Evolutionary conservation across 768 basidiomycete species (phyloP).

Genomic region (Russula lepida): DNA sequence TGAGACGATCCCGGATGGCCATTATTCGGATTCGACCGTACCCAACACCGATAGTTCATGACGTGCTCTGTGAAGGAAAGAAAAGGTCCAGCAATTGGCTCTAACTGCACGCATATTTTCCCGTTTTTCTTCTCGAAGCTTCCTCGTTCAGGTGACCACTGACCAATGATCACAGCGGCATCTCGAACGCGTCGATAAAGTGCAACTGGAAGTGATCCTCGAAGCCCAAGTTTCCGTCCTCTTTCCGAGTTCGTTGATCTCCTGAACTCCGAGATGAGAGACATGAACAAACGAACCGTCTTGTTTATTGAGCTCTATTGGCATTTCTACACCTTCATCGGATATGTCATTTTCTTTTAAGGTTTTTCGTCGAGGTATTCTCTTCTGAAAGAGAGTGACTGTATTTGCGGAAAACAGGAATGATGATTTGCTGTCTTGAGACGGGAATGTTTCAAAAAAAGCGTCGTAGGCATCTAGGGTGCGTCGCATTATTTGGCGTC

Average conservation of each 20-base stretch:
- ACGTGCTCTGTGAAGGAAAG: slow-evolving; percentile 36
- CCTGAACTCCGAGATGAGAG: slow-evolving; percentile 40
- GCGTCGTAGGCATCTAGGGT: too few relatives aligned
- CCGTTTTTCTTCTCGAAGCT: slow-evolving; percentile 77
- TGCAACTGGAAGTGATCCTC: slow-evolving; percentile 76
- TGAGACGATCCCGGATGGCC: slow-evolving; percentile 75
- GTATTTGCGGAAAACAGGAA: slow-evolving; percentile 73
- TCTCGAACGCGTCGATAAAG: slow-evolving; percentile 86
- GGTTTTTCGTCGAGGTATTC: slow-evolving; percentile 63
- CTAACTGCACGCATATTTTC: neutral
- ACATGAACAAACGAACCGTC: slow-evolving; percentile 55
- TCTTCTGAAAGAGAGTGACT: slow-evolving; percentile 80
- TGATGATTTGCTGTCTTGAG: slow-evolving; percentile 18
- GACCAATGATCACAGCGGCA: slow-evolving; percentile 94
- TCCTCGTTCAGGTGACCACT: slow-evolving; percentile 79
- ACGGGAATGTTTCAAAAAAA: too few relatives aligned
- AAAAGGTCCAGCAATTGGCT: slow-evolving; percentile 9
- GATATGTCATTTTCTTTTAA: slow-evolving; percentile 60
- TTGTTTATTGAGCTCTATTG: slow-evolving; percentile 78
- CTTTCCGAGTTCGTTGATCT: slow-evolving; percentile 35
- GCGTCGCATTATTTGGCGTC: too few relatives aligned
- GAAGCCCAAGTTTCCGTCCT: slow-evolving; percentile 64
- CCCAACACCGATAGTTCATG: slow-evolving; percentile 62
- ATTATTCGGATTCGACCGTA: slow-evolving; percentile 73
- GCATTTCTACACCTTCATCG: slow-evolving; percentile 60